These are phyloP conservation scores for Staphylotrichum longicolle DNA, from an alignment of 495 filamentous ascomycete genomes.

Conservation along the genomic window DNA sequence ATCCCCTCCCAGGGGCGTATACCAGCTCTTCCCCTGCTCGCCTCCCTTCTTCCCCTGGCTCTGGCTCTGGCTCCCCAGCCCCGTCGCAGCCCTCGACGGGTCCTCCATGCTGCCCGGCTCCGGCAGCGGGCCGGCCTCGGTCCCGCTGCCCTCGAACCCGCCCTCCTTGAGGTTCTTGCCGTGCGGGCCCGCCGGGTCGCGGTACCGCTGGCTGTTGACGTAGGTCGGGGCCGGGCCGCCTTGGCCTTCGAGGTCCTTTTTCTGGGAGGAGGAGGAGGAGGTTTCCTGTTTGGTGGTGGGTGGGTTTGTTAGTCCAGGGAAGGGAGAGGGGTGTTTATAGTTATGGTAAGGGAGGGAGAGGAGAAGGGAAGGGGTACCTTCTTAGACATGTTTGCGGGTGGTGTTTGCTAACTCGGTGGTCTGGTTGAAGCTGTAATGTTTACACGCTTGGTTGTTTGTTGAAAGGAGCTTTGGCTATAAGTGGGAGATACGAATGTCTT, in stretches of 20 bases:
- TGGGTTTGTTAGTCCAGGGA: not conserved
- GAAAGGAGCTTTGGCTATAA: too few species aligned
- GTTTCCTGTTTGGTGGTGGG: too few species aligned
- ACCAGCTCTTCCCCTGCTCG: constrained; percentile 22
- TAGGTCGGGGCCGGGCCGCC: constrained; percentile 36
- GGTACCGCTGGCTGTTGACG: constrained; percentile 26
- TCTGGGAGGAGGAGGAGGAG: not conserved
- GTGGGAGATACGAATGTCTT: too few species aligned
- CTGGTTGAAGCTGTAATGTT: not conserved
- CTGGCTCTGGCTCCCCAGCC: constrained; percentile 15
- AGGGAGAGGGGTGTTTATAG: not conserved
- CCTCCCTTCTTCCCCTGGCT: not conserved
- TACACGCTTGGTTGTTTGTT: not conserved
- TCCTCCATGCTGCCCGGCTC: constrained; percentile 43
- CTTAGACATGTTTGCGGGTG: constrained; percentile 18
- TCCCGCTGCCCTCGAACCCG: constrained; percentile 35
- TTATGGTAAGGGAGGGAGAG: too few species aligned
- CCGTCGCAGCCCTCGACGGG: constrained; percentile 33
- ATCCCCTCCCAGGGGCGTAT: constrained; percentile 26
- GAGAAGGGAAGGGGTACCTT: constrained; percentile 14
- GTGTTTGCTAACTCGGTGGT: too few species aligned
- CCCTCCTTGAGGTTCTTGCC: constrained; percentile 44
- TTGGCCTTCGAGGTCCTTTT: not conserved
- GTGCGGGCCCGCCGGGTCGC: constrained; percentile 32
- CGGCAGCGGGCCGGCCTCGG: constrained; percentile 32